Conservation (phyloP, 1,284 basidiomycete species). For the Pseudozyma pruni region DNA sequence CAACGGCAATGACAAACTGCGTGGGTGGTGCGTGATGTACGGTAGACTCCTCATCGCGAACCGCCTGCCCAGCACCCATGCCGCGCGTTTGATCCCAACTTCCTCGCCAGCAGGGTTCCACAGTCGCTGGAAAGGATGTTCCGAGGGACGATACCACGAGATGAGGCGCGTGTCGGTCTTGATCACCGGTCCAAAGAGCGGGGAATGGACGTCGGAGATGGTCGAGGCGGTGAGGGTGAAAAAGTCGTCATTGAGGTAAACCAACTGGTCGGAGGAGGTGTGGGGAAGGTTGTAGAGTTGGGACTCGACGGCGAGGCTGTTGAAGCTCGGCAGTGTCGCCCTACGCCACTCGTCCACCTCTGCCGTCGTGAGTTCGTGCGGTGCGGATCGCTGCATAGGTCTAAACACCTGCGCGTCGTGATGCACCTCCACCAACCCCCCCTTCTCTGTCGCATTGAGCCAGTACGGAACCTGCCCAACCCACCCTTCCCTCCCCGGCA, state of each 20-base stretch:
- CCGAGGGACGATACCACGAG: constrained; percentile 35
- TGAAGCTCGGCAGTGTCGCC: constrained; percentile 49
- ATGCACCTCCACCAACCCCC: constrained; percentile 24
- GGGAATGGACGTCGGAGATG: constrained; percentile 38
- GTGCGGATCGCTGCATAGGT: constrained; percentile 21
- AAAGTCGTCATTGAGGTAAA: constrained; percentile 57
- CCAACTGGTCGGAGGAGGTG: constrained; percentile 29
- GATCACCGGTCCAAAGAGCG: constrained; percentile 50
- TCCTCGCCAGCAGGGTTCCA: constrained; percentile 54
- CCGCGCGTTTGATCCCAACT: constrained; percentile 47
- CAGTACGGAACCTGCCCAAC: constrained; percentile 24
- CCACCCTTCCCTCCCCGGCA: constrained; percentile 7
- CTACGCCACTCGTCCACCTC: constrained; percentile 34
- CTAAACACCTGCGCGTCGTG: constrained; percentile 35
- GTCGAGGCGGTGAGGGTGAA: constrained; percentile 35
- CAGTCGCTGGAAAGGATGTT: constrained; percentile 45
- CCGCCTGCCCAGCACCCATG: constrained; percentile 49
- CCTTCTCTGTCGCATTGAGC: constrained; percentile 7
- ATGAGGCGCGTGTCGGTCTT: constrained; percentile 38
- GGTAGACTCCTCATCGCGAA: constrained; percentile 69
- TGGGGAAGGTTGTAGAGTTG: constrained; percentile 36
- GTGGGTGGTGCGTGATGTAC: constrained; percentile 70
- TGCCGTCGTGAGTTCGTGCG: background rate
- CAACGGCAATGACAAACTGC: constrained; percentile 66
- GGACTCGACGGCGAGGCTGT: constrained; percentile 53